Base-by-base conservation (phyloP, 345 rosid species). In the Excoecaria agallocha region DNA sequence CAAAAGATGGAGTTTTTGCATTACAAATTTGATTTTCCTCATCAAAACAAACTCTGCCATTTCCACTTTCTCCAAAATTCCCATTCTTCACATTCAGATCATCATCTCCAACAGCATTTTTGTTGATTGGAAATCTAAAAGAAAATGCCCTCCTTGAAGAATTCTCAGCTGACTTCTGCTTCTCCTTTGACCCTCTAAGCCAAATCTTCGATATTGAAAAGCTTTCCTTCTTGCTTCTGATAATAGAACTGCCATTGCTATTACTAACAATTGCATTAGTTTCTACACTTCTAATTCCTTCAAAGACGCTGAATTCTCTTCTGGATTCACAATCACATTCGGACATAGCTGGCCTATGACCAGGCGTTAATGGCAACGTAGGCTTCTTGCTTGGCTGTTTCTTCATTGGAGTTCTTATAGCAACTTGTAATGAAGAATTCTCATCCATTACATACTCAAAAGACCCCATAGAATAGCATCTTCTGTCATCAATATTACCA, bases 381-480 rank as follows among this genome's bases (percentile, higher is more conserved):
- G 85, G 77, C 81, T 87, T 90, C 87, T 82, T 87, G 78, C 81
- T 77, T 4, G 86, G 60, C 63, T 79, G 83, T 79, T 89, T 95
- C 90, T 85, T 90, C 70, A 83, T 71, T 1, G 90, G 83, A 58
- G 89, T 82, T 76, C 83, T 80, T 54, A 96, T 87, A n/a, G 97
- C 91, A 46, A 96, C 99, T 79, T 86, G 87, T 87, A 96, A 83
- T 51, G 79, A 72, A 17, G 93, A 83, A 63, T 84, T 84, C 74
- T 90, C 94, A 63, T 96, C 97, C 96, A 93, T 85, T 38, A 93
- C 90, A 71, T 96, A 96, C 90, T 91, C 96, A 75, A 88, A 93
- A n/a, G 97, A 91, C 22, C 96, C 99, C 99, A 95, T 93, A 15
- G 99, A 95, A 57, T 86, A 90, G 76, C 99, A 95, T 71, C 98